Base-by-base conservation (phyloP, 768 basidiomycete species). In the Leccinum broughii region DNA sequence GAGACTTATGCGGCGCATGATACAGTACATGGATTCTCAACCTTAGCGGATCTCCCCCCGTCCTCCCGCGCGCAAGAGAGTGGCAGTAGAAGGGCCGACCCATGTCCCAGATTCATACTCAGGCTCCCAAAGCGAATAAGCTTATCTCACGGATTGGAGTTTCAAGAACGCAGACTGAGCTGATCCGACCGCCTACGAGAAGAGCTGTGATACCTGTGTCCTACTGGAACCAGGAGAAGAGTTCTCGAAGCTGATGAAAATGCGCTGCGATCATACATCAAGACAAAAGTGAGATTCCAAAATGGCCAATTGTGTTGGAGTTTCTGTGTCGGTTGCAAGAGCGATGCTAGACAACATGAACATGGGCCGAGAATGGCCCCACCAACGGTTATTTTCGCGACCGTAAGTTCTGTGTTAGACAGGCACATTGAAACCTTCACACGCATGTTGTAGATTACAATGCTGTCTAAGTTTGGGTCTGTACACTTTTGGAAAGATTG, bases 401-500 rank as follows among this genome's bases (percentile, higher is more conserved):
- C 3, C 5, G 34, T 5, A 13, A 14, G 34, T 35, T 35, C 5
- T 35, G 34, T 35, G 9, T 49, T 14, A 44, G 26, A n/a, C 46
- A 35, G 34, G 41, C 41, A n/a, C 41, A 37, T 37, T 15, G 35
- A 37, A 9, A 11, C 9, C 6, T 11, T 59, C 49, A 20, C 53
- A 54, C 20, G 2, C 57, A 60, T 53, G 28, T 57, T 44, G 49
- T 59, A 57, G 32, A 44, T 37, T 55, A 55, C 62, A 55, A 61
- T 7, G 26, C 50, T 20, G 3, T 54, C 34, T 13, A 51, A 32
- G 44, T 54, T 35, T 14, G 5, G 24, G 24, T 44, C 53, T 55
- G 59, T 69, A 60, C 61, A 9, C 17, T 59, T 70, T 71, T 63
- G 70, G 69, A 57, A 71, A 6, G 17, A 17, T 55, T 46, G 61